Base-by-base conservation (phyloP, 345 rosid genomes). In the Heritiera littoralis region DNA sequence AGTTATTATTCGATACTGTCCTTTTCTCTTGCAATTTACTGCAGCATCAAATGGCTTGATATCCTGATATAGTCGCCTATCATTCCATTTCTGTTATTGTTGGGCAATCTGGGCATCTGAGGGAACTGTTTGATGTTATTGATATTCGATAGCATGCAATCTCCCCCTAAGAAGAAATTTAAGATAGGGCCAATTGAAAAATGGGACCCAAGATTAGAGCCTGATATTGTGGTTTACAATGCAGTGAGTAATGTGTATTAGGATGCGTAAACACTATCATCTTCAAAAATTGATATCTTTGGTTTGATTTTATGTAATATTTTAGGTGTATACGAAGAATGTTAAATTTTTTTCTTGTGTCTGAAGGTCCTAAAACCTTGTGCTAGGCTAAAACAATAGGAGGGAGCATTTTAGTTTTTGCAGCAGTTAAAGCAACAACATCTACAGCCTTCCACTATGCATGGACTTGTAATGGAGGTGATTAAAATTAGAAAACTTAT, bases 401-500 rank as follows among this genome's bases (percentile, higher is more conserved):
- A 95, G 82, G 98, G 97, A 66, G 99, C 98, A 51, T 93, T 95
- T 80, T 95, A 98, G 98, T 97, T 93, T 67, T 85, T 95, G 87
- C 94, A 93, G 86, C 96, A 95, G 84, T 81, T 93, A 81, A 91
- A 88, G 81, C 86, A 14, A 54, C 58, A 54, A 54, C 58, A 54
- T 54, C 2, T 54, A 15, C 58, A 54, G n/a, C 74, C 74, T 66
- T 90, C 98, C 32, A 80, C 86, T 69, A 95, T 98, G 28, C 92
- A 91, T 88, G 99, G 98, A 82, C 98, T 93, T 45, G 92, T 92
- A 83, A 95, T 95, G 98, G 98, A 93, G 99, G 99, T 95, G 78
- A 81, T 73, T 28, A 59, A 45, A 32, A 13, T 45, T 28, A 23
- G 1, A 14, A 43, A 63, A 14, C 46, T 3, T 58, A 43, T 13